phyloP scores from a whole-genome alignment of 345 rosid genomes.

The Eucalyptus guilfoylei region DNA sequence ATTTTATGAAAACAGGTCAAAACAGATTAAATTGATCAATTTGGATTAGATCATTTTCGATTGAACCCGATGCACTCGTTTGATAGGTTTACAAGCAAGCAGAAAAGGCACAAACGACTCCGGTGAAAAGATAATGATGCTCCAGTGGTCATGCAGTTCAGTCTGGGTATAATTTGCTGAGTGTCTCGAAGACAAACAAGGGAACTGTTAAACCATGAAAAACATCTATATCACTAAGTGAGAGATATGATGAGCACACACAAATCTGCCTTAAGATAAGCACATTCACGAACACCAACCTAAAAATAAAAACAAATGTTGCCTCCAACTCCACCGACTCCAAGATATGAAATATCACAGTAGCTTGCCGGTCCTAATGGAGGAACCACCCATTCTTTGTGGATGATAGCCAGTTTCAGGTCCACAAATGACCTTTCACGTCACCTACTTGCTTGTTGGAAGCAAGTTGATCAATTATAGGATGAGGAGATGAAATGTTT shows the following conservation, averaged over 20 bases:
- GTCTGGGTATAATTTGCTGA: background rate
- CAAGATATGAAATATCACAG: background rate
- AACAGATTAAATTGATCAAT: too few relatives aligned
- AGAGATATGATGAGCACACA: background rate
- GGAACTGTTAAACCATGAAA: background rate
- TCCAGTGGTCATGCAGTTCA: background rate
- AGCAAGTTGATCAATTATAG: background rate
- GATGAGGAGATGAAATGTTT: background rate
- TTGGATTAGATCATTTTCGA: accelerated
- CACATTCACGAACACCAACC: background rate
- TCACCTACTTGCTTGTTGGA: background rate
- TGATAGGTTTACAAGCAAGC: background rate
- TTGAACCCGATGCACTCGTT: background rate
- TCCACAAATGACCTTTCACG: background rate
- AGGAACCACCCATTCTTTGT: background rate
- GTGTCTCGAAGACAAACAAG: background rate
- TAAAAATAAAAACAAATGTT: background rate
- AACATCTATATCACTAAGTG: background rate
- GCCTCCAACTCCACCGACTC: background rate
- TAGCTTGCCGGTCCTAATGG: background rate
- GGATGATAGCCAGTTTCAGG: background rate
- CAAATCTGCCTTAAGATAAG: background rate
- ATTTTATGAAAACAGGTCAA: background rate
- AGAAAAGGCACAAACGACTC: background rate
- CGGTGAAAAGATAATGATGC: background rate